These are phyloP conservation scores for Populus nigra DNA, from an alignment of 345 rosid genomes.

Conservation along the genomic window DNA sequence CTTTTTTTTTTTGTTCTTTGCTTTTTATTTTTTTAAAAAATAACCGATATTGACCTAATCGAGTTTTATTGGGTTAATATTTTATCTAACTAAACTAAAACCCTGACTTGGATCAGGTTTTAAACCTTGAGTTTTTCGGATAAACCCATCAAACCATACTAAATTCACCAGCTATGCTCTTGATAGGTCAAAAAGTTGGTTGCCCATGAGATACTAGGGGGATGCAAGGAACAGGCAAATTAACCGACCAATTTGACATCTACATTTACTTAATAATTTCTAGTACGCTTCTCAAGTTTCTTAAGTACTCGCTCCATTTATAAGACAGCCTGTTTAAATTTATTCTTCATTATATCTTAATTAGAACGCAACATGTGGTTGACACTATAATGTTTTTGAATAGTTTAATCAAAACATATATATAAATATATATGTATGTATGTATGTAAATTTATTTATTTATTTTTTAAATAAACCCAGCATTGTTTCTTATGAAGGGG, in stretches of 20 bases:
- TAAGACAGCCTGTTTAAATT: neutral
- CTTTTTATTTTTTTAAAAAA: too few relatives aligned
- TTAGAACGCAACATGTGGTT: neutral
- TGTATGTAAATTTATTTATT: neutral
- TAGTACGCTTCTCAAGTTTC: too few relatives aligned
- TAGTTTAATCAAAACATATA: neutral
- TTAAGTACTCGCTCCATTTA: neutral
- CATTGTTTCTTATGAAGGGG: neutral
- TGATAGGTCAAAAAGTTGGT: neutral
- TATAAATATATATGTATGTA: too few relatives aligned
- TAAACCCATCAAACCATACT: too few relatives aligned
- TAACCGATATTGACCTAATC: too few relatives aligned
- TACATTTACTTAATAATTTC: neutral
- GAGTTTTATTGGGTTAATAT: too few relatives aligned
- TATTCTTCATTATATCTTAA: neutral
- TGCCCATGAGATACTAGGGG: neutral
- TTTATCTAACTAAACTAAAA: too few relatives aligned
- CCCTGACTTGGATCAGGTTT: accelerated
- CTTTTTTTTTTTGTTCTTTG: too few relatives aligned
- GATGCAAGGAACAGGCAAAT: neutral
- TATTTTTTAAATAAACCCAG: neutral
- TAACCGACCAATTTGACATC: neutral
- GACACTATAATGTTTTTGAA: neutral
- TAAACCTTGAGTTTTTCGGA: too few relatives aligned
- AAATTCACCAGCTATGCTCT: too few relatives aligned